Evolutionary conservation across 192 early-diverging fungal genomes (phyloP).

Genomic region (Entomortierella chlamydospora): DNA sequence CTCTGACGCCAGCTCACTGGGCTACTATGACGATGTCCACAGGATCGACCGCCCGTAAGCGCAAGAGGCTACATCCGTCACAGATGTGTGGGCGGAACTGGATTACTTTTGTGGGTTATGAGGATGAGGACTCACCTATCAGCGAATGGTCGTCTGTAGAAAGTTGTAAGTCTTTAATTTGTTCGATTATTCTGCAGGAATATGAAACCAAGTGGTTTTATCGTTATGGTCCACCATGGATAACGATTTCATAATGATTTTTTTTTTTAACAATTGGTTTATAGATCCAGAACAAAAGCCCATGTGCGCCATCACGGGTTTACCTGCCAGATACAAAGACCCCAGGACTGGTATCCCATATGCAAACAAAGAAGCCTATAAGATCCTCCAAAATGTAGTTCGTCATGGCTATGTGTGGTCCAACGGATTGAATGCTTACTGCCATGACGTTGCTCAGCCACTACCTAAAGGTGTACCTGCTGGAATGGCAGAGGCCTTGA

Average conservation of each 20-base stretch:
- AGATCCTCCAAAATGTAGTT: constrained; percentile 57
- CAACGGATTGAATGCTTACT: constrained; percentile 49
- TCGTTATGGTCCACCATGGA: not conserved
- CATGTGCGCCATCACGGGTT: constrained; percentile 71
- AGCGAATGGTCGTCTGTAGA: constrained; percentile 45
- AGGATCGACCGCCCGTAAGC: constrained; percentile 41
- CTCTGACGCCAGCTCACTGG: constrained; percentile 32
- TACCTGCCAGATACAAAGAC: constrained; percentile 69
- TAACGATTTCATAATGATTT: not conserved
- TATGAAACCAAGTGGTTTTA: too few species aligned
- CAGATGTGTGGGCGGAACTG: constrained; percentile 61
- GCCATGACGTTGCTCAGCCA: constrained; percentile 48
- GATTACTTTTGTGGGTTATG: constrained; percentile 55
- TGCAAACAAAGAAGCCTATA: constrained; percentile 69
- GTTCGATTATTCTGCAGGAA: not conserved
- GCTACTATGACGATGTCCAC: constrained; percentile 34
- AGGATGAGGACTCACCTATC: constrained; percentile 30
- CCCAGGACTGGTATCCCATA: constrained; percentile 69
- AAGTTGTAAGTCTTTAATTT: constrained; percentile 30
- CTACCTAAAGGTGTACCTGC: constrained; percentile 45
- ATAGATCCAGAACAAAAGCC: constrained; percentile 50
- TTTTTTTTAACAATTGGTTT: too few species aligned
- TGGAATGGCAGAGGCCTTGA: constrained; percentile 48
- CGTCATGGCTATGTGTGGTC: constrained; percentile 69
- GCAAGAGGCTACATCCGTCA: constrained; percentile 31